These are phyloP conservation scores for Melanogaster broomeanus DNA, from an alignment of 768 basidiomycete genomes.

Conservation along the genomic window DNA sequence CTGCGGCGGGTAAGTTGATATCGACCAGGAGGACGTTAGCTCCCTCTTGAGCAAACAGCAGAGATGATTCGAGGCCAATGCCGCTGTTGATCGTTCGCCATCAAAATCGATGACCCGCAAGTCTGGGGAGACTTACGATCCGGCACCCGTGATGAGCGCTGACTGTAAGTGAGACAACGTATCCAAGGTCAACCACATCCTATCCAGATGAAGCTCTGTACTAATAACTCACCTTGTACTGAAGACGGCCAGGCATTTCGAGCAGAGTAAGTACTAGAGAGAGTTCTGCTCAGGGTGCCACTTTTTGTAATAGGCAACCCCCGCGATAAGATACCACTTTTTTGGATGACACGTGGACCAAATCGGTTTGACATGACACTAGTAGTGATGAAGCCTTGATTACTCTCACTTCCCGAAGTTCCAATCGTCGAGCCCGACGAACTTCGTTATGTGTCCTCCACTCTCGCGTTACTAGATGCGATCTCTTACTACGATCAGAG, in stretches of 20 bases:
- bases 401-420: no score
- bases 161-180: constrained; percentile 41
- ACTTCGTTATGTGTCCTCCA: constrained; percentile 54
- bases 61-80: constrained; percentile 93
- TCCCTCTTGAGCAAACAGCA: constrained; percentile 93
- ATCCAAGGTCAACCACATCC: constrained; percentile 10
- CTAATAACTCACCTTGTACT: constrained; percentile 52
- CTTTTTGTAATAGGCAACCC: no score
- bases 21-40: constrained; percentile 90
- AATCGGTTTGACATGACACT: no score
- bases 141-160: constrained; percentile 86
- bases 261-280: no score
- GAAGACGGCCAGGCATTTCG: constrained; percentile 66
- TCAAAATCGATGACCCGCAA: constrained; percentile 13
- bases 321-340: neutral
- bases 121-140: constrained; percentile 60
- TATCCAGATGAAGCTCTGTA: neutral
- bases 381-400: no score
- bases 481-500: constrained; percentile 60
- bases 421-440: no score
- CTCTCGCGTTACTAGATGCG: constrained; percentile 55
- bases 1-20: constrained; percentile 74
- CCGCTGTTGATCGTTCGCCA: constrained; percentile 55
- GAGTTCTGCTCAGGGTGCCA: no score
- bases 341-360: neutral